These are phyloP conservation scores for Crithidia acanthocephali DNA, from an alignment of 208 protist genomes.

Conservation along the genomic window DNA sequence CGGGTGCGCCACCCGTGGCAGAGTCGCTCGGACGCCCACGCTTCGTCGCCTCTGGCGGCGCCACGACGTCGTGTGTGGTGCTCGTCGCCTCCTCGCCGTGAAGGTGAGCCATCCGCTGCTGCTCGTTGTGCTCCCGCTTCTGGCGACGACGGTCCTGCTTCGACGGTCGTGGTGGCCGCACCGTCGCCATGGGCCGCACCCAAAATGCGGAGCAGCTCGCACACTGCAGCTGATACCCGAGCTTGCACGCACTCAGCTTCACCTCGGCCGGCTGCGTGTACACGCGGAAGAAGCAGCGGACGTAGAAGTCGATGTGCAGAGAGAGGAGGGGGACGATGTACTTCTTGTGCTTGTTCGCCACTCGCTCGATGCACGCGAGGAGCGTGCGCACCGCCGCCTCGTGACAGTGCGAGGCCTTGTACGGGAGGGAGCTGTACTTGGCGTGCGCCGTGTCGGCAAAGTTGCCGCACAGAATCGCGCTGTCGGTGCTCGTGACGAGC, in stretches of 20 bases:
- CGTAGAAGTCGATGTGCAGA: slow-evolving; percentile 99
- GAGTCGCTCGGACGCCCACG: background rate
- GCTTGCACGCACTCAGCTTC: slow-evolving; percentile 91
- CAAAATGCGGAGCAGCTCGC: slow-evolving; percentile 94
- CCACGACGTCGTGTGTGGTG: too few species aligned
- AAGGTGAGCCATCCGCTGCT: slow-evolving; percentile 18
- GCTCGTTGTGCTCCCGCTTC: slow-evolving; percentile 28
- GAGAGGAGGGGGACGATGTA: slow-evolving; percentile 97
- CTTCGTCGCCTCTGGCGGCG: background rate
- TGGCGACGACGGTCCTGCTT: slow-evolving; percentile 23
- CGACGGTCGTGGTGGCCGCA: slow-evolving; percentile 29
- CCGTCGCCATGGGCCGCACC: slow-evolving; percentile 89
- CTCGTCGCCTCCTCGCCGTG: too few species aligned
- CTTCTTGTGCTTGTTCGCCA: slow-evolving; percentile 94
- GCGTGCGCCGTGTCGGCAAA: slow-evolving; percentile 97
- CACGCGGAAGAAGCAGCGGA: slow-evolving; percentile 98
- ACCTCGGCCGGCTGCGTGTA: slow-evolving; percentile 89
- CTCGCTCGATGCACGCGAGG: slow-evolving; percentile 92
- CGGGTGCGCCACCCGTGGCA: background rate
- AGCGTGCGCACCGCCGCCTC: slow-evolving; percentile 98
- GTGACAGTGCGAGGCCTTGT: slow-evolving; percentile 92
- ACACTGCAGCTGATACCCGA: slow-evolving; percentile 95
- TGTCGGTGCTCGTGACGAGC: slow-evolving; percentile 99
- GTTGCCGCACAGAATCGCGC: slow-evolving; percentile 97
- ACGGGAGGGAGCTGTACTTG: slow-evolving; percentile 96